phyloP scores from a whole-genome alignment of 2,329 filamentous ascomycete genomes.

The Simplicillium sp. region DNA sequence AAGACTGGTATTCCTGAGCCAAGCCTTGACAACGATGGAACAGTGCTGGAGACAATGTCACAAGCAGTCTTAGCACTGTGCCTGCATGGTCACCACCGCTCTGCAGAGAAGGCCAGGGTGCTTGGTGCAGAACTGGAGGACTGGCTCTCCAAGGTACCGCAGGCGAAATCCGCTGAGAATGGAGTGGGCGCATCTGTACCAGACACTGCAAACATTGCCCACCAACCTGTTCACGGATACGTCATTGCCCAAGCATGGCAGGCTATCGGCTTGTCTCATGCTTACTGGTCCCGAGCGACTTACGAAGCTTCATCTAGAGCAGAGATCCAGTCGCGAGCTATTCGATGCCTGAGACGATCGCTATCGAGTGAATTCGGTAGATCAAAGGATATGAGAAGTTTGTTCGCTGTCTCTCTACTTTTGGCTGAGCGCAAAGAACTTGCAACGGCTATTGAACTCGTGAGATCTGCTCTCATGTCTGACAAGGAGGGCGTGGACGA shows the following conservation, averaged over 20 bases:
- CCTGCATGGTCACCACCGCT: conserved; percentile 64
- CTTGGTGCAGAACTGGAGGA: conserved; percentile 64
- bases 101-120: conserved; percentile 69
- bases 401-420: conserved; percentile 76
- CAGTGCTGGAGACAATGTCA: conserved; percentile 66
- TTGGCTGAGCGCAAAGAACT: conserved; percentile 81
- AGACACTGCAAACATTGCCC: conserved; percentile 17
- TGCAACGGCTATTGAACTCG: conserved; percentile 67
- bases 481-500: conserved; percentile 37
- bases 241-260: conserved; percentile 67
- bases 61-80: conserved; percentile 75
- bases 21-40: conserved; percentile 69
- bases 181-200: conserved; percentile 17
- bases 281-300: conserved; percentile 78
- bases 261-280: conserved; percentile 75
- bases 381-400: conserved; percentile 60
- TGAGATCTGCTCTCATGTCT: conserved; percentile 65
- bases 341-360: conserved; percentile 65
- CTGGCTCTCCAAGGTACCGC: conserved; percentile 57
- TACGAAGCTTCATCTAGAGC: conserved; percentile 63
- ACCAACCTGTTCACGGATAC: conserved; percentile 44
- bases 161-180: conserved; percentile 16
- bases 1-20: conserved; percentile 65
- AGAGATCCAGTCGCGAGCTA: conserved; percentile 68
- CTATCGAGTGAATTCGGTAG: conserved; percentile 57